Conservation (phyloP, 2,329 filamentous ascomycete species). For the Chaetomium globosum region DNA sequence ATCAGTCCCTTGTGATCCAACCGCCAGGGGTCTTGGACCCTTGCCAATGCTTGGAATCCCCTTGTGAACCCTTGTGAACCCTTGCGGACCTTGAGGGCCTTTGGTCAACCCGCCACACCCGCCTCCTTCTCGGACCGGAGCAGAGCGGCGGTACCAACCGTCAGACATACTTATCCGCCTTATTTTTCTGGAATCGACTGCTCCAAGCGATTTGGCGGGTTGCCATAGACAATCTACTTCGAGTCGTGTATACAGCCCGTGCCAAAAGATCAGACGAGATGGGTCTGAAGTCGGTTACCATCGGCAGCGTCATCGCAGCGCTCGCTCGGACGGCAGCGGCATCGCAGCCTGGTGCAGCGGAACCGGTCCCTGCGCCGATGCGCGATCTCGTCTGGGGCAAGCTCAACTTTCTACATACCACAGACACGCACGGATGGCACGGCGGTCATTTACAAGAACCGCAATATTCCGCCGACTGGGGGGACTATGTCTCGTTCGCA, state of each 20-base stretch:
- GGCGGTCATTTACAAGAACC: conserved; percentile 89
- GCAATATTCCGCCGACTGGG: conserved; percentile 95
- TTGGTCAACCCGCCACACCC: neutral
- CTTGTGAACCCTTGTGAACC: too few relatives aligned
- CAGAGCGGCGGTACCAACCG: neutral
- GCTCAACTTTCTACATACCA: conserved; percentile 95
- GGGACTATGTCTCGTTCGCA: conserved; percentile 94
- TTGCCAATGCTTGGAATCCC: neutral
- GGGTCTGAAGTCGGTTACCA: conserved; percentile 37
- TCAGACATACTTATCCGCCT: neutral
- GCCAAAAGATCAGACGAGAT: neutral
- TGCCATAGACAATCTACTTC: neutral
- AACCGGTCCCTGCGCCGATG: conserved; percentile 77
- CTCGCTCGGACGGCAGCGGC: conserved; percentile 48
- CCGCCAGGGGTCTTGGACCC: neutral
- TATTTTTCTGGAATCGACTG: neutral
- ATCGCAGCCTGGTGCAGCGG: conserved; percentile 78
- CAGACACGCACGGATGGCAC: conserved; percentile 95
- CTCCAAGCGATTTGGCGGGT: neutral
- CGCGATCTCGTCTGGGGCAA: conserved; percentile 88
- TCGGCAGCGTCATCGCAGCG: conserved; percentile 41
- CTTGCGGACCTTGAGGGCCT: neutral
- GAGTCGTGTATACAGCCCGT: neutral
- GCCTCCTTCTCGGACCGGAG: neutral
- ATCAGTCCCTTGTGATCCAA: neutral